Evolutionary conservation across 164 flowering plant species (phyloP), one percentile per base, ranked within the genome.

Genomic region (Kalanchoe fedtschenkoi): DNA sequence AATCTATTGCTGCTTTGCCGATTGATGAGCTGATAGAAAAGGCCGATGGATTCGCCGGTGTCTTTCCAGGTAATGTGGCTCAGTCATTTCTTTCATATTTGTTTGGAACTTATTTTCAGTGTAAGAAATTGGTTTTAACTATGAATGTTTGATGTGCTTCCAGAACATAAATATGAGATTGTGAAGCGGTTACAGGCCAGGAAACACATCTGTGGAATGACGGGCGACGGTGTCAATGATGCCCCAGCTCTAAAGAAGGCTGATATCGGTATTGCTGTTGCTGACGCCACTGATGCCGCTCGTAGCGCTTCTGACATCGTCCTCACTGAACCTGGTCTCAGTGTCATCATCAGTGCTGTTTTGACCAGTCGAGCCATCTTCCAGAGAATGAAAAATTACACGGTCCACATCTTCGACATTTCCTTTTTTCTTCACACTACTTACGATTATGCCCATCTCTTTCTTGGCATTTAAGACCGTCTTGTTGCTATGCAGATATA

Each of bases 1-100:
- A 84, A 64, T 78, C 92, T 0, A 78, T 82, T 71, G 81, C 75
- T 66, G 80, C 92, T 51, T 73, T 90, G 58, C 95, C 95, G 1
- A 65, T 90, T 68, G 97, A 90, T 70, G 97, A 90, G 56, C 76
- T 90, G 67, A 88, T 90, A 58, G 95, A 90, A 67, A 87, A 90
- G 67, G 97, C 97, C 43, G 97, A 90, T 77, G 97, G 97, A 22
- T 89, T 90, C 74, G 97, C 97, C 62, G 95, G 92, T 28, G 92
- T 90, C 38, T 90, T 88, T 68, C 97, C 95, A 51, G 96, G 96
- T 89, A 77, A n/a, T 33, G 21, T 28, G 28, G 41, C 26, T 32
- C 28, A 55, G 10, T 35, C 34, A 11, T 56, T 17, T 19, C 6
- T 57, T 15, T 6, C 19, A 55, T 55, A 8, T 57, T 32, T 33